phyloP scores from a whole-genome alignment of 1,284 basidiomycete genomes.

The Sporisorium exsertum region DNA sequence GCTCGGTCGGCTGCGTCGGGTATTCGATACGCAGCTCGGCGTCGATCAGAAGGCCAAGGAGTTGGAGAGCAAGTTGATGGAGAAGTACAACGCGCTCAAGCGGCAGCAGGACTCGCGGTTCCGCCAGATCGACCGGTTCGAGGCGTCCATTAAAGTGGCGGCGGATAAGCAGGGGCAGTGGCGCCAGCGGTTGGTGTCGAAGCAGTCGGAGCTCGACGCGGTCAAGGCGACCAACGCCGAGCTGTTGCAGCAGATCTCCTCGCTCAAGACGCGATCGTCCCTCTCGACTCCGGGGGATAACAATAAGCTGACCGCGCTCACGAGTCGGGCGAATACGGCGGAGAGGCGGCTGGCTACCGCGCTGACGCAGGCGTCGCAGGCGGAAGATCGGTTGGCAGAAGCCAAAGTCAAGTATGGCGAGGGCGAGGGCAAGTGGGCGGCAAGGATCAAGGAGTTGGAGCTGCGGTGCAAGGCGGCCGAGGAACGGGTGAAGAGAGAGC shows the following conservation, averaged over 20 bases:
- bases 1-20: slow-evolving; percentile 83
- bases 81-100: slow-evolving; percentile 81
- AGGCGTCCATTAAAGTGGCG: slow-evolving; percentile 84
- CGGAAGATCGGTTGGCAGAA: slow-evolving; percentile 88
- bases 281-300: slow-evolving; percentile 53
- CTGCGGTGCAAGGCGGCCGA: slow-evolving; percentile 83
- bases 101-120: slow-evolving; percentile 88
- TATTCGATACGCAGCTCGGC: slow-evolving; percentile 83
- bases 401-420: slow-evolving; percentile 73
- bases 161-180: slow-evolving; percentile 86
- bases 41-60: slow-evolving; percentile 89
- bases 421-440: slow-evolving; percentile 62
- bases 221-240: slow-evolving; percentile 77
- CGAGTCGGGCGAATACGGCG: slow-evolving; percentile 58
- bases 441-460: slow-evolving; percentile 78
- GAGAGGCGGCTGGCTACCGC: slow-evolving; percentile 84
- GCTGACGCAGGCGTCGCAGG: slow-evolving; percentile 81
- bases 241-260: slow-evolving; percentile 79
- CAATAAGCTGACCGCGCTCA: slow-evolving; percentile 54
- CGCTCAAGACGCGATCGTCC: slow-evolving; percentile 73
- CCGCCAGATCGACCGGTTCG: slow-evolving; percentile 93
- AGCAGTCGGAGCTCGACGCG: slow-evolving; percentile 86
- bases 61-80: slow-evolving; percentile 78
- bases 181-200: slow-evolving; percentile 82
- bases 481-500: slow-evolving; percentile 92